Evolutionary conservation across 2,329 filamentous ascomycete genomes (phyloP), one percentile per base, ranked within the genome.

Genomic region (Chrysosporium keratinophilum): DNA sequence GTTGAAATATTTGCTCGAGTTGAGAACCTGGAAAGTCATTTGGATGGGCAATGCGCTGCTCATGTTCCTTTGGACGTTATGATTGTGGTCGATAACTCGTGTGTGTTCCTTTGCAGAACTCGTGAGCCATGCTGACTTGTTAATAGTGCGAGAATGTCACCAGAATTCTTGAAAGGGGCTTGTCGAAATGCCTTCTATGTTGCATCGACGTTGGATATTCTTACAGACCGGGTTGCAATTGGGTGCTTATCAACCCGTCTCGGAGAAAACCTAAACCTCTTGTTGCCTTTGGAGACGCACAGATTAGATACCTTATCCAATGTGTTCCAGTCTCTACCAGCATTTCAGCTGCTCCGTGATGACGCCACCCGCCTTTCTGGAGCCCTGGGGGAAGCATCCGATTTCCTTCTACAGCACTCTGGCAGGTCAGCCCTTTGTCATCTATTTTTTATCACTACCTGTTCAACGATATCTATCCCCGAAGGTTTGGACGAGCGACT

Each of bases 81-180:
- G 39, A 62, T 71, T 37, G 51, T 71, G 9, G 58, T 71, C 34
- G 67, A 71, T 52, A 65, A 61, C 37, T 55, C 64, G 69, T 71
- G 56, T 57, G 67, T 65, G 20, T 15, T 14, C 7, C 35, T 44
- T 60, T 57, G 46, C 46, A 52, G 53, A 56, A 58, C 40, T 45
- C 58, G 40, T n/a, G 15, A 15, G 23, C n/a, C 37, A 1, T 12
- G 7, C 37, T 49, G 50, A 49, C 19, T 12, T 15, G 23, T 23
- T 35, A 1, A 14, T 31, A 60, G 60, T 34, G 46, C 54, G 23
- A 56, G 41, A 14, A 51, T 58, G 20, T 54, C 61, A 2, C 54
- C 58, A 14, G 52, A 54, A 23, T 40, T 57, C 17, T 39, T 66
- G 19, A 59, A 59, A 14, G 59, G 64, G 15, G 58, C 60, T 14